Conservation (phyloP, 257 asterid genomes). For the Petrea volubilis region DNA sequence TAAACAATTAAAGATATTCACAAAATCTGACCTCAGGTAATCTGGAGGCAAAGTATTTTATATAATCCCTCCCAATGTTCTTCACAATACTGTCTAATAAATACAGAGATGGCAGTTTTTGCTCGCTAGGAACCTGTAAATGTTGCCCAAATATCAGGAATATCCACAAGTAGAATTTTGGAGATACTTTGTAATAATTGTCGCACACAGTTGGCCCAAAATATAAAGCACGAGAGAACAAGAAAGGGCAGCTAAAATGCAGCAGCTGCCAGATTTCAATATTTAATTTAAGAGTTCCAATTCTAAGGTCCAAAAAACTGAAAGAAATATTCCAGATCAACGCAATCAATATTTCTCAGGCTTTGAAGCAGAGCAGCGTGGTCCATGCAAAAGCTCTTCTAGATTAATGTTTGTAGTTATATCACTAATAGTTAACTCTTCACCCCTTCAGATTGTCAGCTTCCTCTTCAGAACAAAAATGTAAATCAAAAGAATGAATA, state of each 20-base stretch:
- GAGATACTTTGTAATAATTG: not conserved
- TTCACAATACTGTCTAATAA: conserved; percentile 96
- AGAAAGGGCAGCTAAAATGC: not conserved
- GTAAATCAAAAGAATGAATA: not conserved
- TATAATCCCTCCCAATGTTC: conserved; percentile 95
- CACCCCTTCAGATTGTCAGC: conserved; percentile 11
- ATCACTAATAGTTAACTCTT: conserved; percentile 2
- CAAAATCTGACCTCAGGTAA: conserved; percentile 74
- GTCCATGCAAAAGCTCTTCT: not conserved
- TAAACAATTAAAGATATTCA: conserved; percentile 11
- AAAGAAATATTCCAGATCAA: not conserved
- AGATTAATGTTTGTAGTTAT: not conserved
- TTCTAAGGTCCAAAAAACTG: not conserved
- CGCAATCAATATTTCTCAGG: conserved; percentile 10
- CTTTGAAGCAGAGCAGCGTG: conserved; percentile 5
- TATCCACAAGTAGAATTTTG: conserved; percentile 6
- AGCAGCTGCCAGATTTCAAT: conserved; percentile 17
- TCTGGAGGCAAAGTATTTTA: conserved; percentile 66
- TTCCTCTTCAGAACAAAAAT: conserved; percentile 11
- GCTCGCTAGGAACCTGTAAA: conserved; percentile 87
- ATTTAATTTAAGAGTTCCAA: not conserved
- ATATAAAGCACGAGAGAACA: not conserved
- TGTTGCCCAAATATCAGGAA: conserved; percentile 37
- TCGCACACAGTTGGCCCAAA: not conserved
- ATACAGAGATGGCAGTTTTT: conserved; percentile 92